Percentiles rank a stretch among this genome's conserved stretches.
These are phyloP conservation scores for Lomentospora prolificans DNA, from an alignment of 2,329 filamentous ascomycete genomes.

Conservation along the genomic window DNA sequence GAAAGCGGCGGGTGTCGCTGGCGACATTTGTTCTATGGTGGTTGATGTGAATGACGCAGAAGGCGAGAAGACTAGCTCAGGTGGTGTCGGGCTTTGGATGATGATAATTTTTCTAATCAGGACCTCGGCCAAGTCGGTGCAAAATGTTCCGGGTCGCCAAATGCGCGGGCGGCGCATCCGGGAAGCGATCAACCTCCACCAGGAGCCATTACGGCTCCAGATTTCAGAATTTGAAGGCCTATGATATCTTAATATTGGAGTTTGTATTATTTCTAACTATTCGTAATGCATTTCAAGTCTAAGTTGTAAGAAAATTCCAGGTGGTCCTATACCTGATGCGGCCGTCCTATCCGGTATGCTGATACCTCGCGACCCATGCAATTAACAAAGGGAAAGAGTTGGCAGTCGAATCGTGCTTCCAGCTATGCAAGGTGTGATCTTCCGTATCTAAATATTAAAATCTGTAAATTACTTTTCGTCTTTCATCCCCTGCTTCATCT, in stretches of 20 bases:
- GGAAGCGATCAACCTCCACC: too few relatives aligned
- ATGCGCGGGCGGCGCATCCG: too few relatives aligned
- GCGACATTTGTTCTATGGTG: background rate
- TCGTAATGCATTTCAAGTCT: background rate
- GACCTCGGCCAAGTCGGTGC: background rate
- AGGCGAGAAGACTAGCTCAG: too few relatives aligned
- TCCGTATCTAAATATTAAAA: slow-evolving; percentile 3
- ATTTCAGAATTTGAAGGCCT: too few relatives aligned
- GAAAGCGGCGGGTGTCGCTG: background rate
- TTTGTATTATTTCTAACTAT: background rate
- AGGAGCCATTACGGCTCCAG: too few relatives aligned
- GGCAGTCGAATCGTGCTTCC: background rate
- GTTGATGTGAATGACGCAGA: background rate
- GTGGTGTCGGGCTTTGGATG: background rate
- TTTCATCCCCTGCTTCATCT: too few relatives aligned
- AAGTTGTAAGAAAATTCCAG: background rate
- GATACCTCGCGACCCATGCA: background rate
- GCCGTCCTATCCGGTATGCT: background rate
- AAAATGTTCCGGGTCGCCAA: background rate
- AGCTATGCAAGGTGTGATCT: too few relatives aligned
- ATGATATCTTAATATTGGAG: background rate
- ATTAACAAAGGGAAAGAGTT: background rate
- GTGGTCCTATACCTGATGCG: background rate
- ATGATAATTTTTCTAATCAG: background rate
- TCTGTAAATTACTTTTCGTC: background rate